Percentiles rank a stretch among this genome's conserved stretches.
These are phyloP conservation scores for Raddia distichophylla DNA, from an alignment of 176 grass and related monocot species.

Conservation along the genomic window DNA sequence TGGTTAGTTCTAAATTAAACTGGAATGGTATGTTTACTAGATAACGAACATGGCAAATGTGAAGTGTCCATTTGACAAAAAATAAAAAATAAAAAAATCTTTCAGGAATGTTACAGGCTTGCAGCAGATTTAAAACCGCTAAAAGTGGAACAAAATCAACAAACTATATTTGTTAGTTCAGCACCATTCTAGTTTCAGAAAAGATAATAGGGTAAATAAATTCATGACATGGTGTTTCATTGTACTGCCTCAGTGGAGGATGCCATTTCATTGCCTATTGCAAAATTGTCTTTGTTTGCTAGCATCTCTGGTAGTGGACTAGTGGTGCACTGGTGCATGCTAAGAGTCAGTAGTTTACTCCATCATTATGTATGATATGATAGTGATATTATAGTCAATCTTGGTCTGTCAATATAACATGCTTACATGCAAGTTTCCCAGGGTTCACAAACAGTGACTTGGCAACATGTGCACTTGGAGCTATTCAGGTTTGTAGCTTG, in stretches of 20 bases:
- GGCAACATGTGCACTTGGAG: slow-evolving; percentile 85
- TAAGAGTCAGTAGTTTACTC: neutral
- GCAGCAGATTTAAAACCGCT: neutral
- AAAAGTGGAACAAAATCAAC: neutral
- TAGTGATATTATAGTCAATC: neutral
- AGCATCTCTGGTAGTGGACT: neutral
- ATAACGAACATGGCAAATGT: neutral
- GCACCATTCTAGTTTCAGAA: neutral
- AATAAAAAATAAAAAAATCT: no score
- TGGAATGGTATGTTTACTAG: slow-evolving; percentile 3
- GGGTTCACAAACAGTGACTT: slow-evolving; percentile 81
- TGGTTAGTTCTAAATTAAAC: neutral
- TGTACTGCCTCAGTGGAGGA: neutral
- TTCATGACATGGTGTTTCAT: neutral
- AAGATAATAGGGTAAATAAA: neutral
- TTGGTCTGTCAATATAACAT: slow-evolving; percentile 14
- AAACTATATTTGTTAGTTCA: neutral
- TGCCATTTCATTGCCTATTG: neutral
- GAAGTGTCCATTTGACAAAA: neutral
- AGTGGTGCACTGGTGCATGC: no score
- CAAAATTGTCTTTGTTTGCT: neutral
- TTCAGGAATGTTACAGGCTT: neutral
- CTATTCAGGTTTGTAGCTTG: slow-evolving; percentile 68
- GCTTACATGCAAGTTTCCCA: slow-evolving; percentile 33
- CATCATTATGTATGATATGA: neutral